phyloP scores from a whole-genome alignment of 108 stramenopile genomes.

The Craspedostauros australis region DNA sequence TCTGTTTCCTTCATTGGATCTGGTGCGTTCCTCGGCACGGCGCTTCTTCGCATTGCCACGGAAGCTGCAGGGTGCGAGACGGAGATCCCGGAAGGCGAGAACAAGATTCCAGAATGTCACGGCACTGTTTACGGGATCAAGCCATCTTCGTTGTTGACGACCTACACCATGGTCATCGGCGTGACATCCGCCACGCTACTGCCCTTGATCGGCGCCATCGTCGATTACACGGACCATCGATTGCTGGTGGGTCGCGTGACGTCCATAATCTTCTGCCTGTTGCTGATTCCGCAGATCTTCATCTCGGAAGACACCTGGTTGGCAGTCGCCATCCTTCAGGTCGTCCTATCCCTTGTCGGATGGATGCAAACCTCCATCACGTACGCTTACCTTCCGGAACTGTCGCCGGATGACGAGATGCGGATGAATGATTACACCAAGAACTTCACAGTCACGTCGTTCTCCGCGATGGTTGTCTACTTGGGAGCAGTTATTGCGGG shows the following conservation, averaged over 20 bases:
- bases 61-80: slow-evolving; percentile 48
- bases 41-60: slow-evolving; percentile 57
- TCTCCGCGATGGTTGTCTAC: slow-evolving; percentile 44
- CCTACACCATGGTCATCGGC: slow-evolving; percentile 58
- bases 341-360: slow-evolving; percentile 44
- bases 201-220: slow-evolving; percentile 60
- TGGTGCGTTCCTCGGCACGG: slow-evolving; percentile 59
- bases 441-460: slow-evolving; percentile 50
- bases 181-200: slow-evolving; percentile 32
- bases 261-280: slow-evolving; percentile 30
- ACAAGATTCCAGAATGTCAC: slow-evolving; percentile 40
- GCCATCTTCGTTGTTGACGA: slow-evolving; percentile 67
- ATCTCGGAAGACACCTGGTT: slow-evolving; percentile 52
- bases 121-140: slow-evolving; percentile 52
- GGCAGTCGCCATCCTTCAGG: slow-evolving; percentile 31
- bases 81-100: slow-evolving; percentile 32
- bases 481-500: slow-evolving; percentile 31
- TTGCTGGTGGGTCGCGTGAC: slow-evolving; percentile 34
- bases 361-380: slow-evolving; percentile 58
- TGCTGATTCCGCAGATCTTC: slow-evolving; percentile 51
- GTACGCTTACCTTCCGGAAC: slow-evolving; percentile 75
- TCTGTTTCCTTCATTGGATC: slow-evolving; percentile 42
- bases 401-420: slow-evolving; percentile 43
- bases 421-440: slow-evolving; percentile 44
- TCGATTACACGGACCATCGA: slow-evolving; percentile 66